Percentiles rank a stretch among this genome's conserved stretches.
These are phyloP conservation scores for Acanthamoeba lenticulata DNA, from an alignment of 208 protist species.

Conservation along the genomic window DNA sequence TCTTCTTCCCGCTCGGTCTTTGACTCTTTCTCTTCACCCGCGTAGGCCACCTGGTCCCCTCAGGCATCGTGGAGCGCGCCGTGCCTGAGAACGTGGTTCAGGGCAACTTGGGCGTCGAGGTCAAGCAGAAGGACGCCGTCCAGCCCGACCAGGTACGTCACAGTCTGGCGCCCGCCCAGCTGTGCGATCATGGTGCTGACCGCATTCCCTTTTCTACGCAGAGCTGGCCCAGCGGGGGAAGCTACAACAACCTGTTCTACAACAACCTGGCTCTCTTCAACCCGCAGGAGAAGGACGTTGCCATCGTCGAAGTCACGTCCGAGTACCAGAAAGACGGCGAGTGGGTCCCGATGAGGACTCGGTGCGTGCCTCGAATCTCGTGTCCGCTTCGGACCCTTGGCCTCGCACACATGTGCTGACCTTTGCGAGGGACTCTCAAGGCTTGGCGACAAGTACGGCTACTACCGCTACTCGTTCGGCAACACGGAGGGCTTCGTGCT, in stretches of 20 bases:
- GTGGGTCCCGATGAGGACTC: slow-evolving; percentile 6
- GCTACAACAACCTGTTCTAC: slow-evolving; percentile 6
- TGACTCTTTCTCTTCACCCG: background rate
- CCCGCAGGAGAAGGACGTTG: slow-evolving; percentile 1
- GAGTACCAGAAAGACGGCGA: slow-evolving; percentile 18
- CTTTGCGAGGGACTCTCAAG: background rate
- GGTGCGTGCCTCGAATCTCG: too few relatives aligned
- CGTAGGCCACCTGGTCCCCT: background rate
- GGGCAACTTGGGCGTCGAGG: background rate
- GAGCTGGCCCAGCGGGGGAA: background rate
- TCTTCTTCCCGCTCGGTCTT: background rate
- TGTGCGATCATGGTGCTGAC: background rate
- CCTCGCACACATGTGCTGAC: background rate
- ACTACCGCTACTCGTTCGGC: background rate
- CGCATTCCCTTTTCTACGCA: background rate
- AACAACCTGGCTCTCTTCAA: slow-evolving; percentile 28
- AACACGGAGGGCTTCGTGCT: background rate
- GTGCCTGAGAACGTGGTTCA: slow-evolving; percentile 29
- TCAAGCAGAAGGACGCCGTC: slow-evolving; percentile 23
- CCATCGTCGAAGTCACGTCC: slow-evolving; percentile 19
- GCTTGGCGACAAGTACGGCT: background rate
- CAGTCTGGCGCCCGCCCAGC: background rate
- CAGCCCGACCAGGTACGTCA: background rate
- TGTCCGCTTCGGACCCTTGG: background rate
- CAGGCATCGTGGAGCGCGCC: background rate